Conservation (phyloP, 2,329 filamentous ascomycete species). For the Emmonsia crescens region DNA sequence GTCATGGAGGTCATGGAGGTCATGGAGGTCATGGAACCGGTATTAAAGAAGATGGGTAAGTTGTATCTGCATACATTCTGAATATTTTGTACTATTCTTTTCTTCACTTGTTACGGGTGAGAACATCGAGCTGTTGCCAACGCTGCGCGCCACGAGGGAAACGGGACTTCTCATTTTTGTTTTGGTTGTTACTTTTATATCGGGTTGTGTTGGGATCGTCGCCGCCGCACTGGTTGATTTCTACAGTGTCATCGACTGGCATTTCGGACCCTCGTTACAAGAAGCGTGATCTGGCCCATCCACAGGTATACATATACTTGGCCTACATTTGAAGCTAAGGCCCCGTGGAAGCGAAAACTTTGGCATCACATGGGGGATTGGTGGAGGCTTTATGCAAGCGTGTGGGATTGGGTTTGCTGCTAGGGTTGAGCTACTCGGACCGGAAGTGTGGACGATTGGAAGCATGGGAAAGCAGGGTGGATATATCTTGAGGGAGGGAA, state of each 20-base stretch:
- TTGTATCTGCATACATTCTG: slow-evolving; percentile 19
- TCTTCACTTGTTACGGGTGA: background rate
- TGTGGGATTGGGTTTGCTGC: background rate
- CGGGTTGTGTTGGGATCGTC: background rate
- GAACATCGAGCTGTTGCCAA: background rate
- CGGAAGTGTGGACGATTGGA: background rate
- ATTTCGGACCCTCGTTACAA: background rate
- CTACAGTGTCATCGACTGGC: background rate
- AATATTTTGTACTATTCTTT: slow-evolving; percentile 1
- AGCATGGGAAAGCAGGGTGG: background rate
- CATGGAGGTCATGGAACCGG: slow-evolving; percentile 26
- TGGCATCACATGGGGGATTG: background rate
- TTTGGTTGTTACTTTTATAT: background rate
- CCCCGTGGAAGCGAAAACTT: background rate
- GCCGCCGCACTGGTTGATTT: background rate
- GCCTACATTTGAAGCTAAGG: background rate
- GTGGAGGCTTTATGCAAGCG: background rate
- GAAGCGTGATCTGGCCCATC: background rate
- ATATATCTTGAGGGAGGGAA: background rate
- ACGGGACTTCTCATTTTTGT: background rate
- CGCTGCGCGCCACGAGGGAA: background rate
- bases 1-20: slow-evolving; percentile 19
- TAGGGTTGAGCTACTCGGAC: background rate
- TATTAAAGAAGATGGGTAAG: slow-evolving; percentile 91
- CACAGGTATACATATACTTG: background rate